A percentile compares a stretch with the other conserved stretches of the same genome.
Conservation (phyloP, 2,329 filamentous ascomycete species). For the Sporothrix variecibatus region DNA sequence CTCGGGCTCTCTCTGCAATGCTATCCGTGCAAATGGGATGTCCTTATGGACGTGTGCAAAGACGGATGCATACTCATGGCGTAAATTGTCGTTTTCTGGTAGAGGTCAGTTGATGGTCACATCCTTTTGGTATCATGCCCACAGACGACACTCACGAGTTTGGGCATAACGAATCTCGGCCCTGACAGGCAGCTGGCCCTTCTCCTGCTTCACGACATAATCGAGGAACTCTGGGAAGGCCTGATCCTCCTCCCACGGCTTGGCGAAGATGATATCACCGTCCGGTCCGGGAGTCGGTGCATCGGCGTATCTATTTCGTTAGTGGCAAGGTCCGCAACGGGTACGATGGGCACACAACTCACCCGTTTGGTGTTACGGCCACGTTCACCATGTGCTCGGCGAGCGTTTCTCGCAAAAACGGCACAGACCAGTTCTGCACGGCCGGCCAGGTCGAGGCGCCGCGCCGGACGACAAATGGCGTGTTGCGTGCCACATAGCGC, state of each 20-base stretch:
- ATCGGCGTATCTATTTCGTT: constrained; percentile 48
- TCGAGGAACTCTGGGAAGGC: constrained; percentile 63
- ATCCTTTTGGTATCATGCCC: background rate
- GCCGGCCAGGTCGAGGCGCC: constrained; percentile 67
- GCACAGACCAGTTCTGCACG: constrained; percentile 60
- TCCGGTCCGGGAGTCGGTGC: constrained; percentile 49
- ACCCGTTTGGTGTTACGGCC: constrained; percentile 72
- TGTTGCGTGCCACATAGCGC: constrained; percentile 72
- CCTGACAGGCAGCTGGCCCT: constrained; percentile 33
- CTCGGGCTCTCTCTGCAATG: constrained; percentile 66
- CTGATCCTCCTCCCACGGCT: constrained; percentile 69
- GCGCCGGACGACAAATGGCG: constrained; percentile 70
- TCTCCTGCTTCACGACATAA: constrained; percentile 62
- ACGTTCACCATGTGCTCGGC: constrained; percentile 65
- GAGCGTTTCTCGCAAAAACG: constrained; percentile 60
- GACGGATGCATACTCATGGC: constrained; percentile 67
- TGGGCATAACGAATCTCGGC: constrained; percentile 70
- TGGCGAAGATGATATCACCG: constrained; percentile 60
- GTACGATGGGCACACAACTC: background rate
- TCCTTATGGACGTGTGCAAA: constrained; percentile 63
- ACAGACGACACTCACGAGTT: constrained; percentile 57
- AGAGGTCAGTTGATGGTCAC: background rate
- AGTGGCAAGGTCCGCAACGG: background rate
- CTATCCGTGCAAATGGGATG: constrained; percentile 73
- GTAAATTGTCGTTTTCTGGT: constrained; percentile 77